phyloP scores from a whole-genome alignment of 148 eudicot species.

The Chenopodium suecicum region DNA sequence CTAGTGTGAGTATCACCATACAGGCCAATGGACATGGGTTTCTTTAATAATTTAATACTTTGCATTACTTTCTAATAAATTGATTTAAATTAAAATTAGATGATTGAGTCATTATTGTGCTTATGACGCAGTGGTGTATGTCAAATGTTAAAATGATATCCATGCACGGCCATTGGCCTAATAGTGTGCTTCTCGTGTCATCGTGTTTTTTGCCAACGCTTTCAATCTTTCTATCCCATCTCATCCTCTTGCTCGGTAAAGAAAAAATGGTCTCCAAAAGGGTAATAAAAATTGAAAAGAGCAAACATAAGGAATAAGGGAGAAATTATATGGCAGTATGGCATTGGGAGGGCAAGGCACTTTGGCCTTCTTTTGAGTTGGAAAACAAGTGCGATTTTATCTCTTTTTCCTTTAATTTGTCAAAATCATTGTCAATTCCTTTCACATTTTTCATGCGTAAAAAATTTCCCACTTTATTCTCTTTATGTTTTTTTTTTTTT shows the following conservation, averaged over 20 bases:
- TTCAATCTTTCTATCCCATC: not conserved
- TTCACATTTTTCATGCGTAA: slow-evolving; percentile 28
- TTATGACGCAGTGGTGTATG: too few relatives aligned
- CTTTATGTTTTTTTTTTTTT: too few relatives aligned
- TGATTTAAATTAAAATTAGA: too few relatives aligned
- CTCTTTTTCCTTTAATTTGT: slow-evolving; percentile 12
- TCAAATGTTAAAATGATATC: too few relatives aligned
- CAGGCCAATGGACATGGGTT: too few relatives aligned
- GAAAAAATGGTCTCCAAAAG: slow-evolving; percentile 1
- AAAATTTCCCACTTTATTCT: not conserved
- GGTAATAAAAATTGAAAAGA: not conserved
- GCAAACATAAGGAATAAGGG: slow-evolving; percentile 28
- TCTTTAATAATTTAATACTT: too few relatives aligned
- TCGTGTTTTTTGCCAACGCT: too few relatives aligned
- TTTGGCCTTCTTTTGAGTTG: slow-evolving; percentile 31
- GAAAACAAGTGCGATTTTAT: slow-evolving; percentile 30
- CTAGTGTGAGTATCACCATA: too few relatives aligned
- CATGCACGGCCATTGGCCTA: too few relatives aligned
- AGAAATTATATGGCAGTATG: not conserved
- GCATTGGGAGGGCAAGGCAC: slow-evolving; percentile 4
- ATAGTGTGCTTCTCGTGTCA: too few relatives aligned
- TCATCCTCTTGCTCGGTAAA: not conserved
- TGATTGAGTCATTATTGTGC: too few relatives aligned
- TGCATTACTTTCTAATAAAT: too few relatives aligned
- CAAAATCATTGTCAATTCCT: slow-evolving; percentile 25